Percentiles rank a stretch among this genome's conserved stretches.
Conservation (phyloP, 768 basidiomycete genomes). For the Coprinellus micaceus region DNA sequence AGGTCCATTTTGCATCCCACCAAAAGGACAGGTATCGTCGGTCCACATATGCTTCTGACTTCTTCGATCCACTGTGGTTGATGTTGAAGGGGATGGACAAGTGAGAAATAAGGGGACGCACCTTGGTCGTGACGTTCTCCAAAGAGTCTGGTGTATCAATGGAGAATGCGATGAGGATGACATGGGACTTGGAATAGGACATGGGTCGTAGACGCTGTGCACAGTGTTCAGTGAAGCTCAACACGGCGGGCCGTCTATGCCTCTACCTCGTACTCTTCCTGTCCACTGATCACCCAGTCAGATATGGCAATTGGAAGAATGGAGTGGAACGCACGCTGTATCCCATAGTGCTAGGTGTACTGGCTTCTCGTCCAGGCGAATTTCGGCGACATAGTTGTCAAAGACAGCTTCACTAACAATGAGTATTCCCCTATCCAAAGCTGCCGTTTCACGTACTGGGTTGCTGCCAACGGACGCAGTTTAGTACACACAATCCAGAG, state of each 20-base stretch:
- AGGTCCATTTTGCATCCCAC: conserved; percentile 97
- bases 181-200: conserved; percentile 97
- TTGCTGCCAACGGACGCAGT: conserved; percentile 39
- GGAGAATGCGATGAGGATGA: conserved; percentile 96
- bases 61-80: conserved; percentile 90
- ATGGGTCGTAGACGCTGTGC: conserved; percentile 85
- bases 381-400: conserved; percentile 99
- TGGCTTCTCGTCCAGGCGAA: conserved; percentile 94
- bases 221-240: conserved; percentile 10
- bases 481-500: conserved; percentile 11
- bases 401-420: conserved; percentile 69
- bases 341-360: conserved; percentile 98
- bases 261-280: conserved; percentile 95
- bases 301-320: conserved; percentile 8
- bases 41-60: conserved; percentile 93
- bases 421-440: conserved; percentile 15
- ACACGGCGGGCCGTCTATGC: not conserved
- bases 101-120: conserved; percentile 24
- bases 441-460: conserved; percentile 42
- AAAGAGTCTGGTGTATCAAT: conserved; percentile 96
- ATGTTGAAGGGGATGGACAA: conserved; percentile 16
- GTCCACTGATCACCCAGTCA: conserved; percentile 57
- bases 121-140: conserved; percentile 94
- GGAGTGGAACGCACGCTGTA: conserved; percentile 76
- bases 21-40: conserved; percentile 87